A percentile compares a stretch with the other conserved stretches of the same genome.
Conservation (phyloP, 2,329 filamentous ascomycete species). For the Emergomyces africanus region DNA sequence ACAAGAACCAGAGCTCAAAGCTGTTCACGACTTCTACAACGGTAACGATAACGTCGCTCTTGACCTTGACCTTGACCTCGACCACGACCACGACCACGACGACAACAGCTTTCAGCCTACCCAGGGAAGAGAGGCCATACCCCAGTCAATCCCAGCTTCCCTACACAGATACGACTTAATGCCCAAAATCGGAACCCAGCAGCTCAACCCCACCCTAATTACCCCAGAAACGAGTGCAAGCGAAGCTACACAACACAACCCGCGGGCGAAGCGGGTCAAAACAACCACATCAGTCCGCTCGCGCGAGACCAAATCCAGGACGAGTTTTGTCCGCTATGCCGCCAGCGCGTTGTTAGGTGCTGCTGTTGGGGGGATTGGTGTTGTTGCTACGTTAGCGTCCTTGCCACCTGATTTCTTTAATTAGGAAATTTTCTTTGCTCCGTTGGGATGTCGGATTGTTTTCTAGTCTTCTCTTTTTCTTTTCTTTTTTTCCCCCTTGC, state of each 20-base stretch:
- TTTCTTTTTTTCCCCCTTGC: not conserved
- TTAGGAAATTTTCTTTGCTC: slow-evolving; percentile 9
- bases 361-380: slow-evolving; percentile 29
- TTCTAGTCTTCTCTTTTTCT: not conserved
- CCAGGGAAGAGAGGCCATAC: not conserved
- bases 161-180: not conserved
- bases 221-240: not conserved
- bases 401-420: slow-evolving; percentile 32
- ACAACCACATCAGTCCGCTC: slow-evolving; percentile 8
- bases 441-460: not conserved
- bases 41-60: not conserved
- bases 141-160: not conserved
- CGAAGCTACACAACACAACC: not conserved
- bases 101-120: slow-evolving; percentile 1
- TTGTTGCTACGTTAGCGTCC: slow-evolving; percentile 28
- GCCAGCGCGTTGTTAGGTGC: slow-evolving; percentile 28
- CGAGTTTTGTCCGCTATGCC: slow-evolving; percentile 24
- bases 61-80: not conserved
- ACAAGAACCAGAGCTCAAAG: not conserved
- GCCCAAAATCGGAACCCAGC: not conserved
- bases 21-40: not conserved
- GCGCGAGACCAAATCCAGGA: slow-evolving; percentile 11
- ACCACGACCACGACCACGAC: not conserved
- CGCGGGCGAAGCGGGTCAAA: slow-evolving; percentile 1
- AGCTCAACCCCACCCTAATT: too few species aligned